These are phyloP conservation scores for Xanthoconium stramineum DNA, from an alignment of 768 basidiomycete species.

Conservation along the genomic window DNA sequence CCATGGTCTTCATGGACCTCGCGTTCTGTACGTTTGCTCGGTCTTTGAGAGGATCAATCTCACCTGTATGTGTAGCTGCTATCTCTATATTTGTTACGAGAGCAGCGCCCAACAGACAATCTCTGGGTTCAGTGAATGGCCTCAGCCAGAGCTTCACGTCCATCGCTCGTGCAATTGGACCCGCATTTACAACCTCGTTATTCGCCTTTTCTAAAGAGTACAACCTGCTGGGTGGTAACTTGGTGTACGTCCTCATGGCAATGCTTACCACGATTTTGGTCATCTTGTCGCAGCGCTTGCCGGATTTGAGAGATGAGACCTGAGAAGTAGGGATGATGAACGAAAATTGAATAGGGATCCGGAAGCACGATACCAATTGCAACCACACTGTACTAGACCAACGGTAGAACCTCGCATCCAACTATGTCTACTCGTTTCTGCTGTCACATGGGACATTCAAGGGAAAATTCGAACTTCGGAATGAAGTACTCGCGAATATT, in stretches of 20 bases:
- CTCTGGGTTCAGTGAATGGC: constrained; percentile 58
- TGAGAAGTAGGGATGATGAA: background rate
- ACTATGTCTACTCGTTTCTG: too few relatives aligned
- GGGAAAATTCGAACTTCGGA: too few relatives aligned
- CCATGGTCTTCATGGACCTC: constrained; percentile 36
- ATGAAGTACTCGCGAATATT: too few relatives aligned
- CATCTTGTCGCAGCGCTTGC: constrained; percentile 18
- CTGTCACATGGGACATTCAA: too few relatives aligned
- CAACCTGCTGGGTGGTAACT: constrained; percentile 48
- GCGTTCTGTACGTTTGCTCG: constrained; percentile 26
- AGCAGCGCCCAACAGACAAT: constrained; percentile 48
- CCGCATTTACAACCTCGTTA: constrained; percentile 45
- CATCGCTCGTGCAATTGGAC: constrained; percentile 47
- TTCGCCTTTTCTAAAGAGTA: constrained; percentile 51
- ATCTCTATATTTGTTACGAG: constrained; percentile 53
- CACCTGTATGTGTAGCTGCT: constrained; percentile 31
- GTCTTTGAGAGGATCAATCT: background rate
- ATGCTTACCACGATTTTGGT: constrained; percentile 26
- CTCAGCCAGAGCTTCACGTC: constrained; percentile 48
- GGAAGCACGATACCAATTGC: too few relatives aligned
- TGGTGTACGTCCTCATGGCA: constrained; percentile 44
- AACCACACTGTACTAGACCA: background rate
- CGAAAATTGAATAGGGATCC: background rate
- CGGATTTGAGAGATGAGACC: constrained; percentile 11
- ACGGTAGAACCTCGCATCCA: too few relatives aligned